Conservation (phyloP, 73 alveolate species). For the Symbiodinium natans region DNA sequence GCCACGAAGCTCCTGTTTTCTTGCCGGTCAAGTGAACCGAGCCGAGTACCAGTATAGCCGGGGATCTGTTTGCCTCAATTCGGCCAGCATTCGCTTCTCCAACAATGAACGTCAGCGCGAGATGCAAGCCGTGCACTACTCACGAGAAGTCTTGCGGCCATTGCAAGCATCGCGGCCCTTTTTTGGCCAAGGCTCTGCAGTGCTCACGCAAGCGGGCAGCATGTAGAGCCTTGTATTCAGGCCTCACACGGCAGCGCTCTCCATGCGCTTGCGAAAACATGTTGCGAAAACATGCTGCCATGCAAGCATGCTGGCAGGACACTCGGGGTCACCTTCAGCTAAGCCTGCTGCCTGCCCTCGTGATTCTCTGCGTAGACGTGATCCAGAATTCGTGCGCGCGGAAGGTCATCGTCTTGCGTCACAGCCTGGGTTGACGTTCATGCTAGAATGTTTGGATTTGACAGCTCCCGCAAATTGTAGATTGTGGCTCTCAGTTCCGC, state of each 20-base stretch:
- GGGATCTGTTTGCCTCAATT: conserved; percentile 87
- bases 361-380: conserved; percentile 64
- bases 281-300: not conserved
- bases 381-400: not conserved
- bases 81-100: too few species aligned
- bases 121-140: too few species aligned
- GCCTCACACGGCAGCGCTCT: not conserved
- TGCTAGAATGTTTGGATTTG: too few species aligned
- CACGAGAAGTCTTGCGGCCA: too few species aligned
- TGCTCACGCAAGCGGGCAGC: conserved; percentile 85
- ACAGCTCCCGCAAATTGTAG: too few species aligned
- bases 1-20: too few species aligned
- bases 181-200: conserved; percentile 14
- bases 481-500: too few species aligned
- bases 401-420: conserved; percentile 79
- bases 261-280: too few species aligned
- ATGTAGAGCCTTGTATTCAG: conserved; percentile 32
- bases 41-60: conserved; percentile 82
- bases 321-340: not conserved
- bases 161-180: too few species aligned
- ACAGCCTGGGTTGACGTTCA: conserved; percentile 31
- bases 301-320: too few species aligned
- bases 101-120: too few species aligned
- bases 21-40: too few species aligned
- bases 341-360: conserved; percentile 23